These are phyloP conservation scores for Dendrobium chrysotoxum DNA, from an alignment of 106 monocot species.

Conservation along the genomic window DNA sequence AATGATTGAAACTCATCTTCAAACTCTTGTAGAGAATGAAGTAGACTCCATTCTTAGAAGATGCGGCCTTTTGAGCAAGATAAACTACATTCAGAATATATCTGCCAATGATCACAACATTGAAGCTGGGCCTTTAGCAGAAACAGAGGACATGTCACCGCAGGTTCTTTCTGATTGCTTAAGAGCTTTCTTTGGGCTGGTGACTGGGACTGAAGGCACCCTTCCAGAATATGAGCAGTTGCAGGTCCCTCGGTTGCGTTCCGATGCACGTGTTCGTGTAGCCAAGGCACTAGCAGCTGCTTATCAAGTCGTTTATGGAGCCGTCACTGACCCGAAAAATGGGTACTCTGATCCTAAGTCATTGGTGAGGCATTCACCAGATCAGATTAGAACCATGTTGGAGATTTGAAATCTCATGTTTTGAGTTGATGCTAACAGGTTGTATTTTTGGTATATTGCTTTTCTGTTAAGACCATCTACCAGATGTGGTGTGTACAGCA, in stretches of 20 bases:
- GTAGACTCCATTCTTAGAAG: slow-evolving; percentile 53
- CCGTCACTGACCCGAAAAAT: slow-evolving; percentile 60
- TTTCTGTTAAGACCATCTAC: not conserved
- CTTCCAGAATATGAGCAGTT: slow-evolving; percentile 89
- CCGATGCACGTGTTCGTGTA: slow-evolving; percentile 45
- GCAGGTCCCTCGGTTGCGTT: slow-evolving; percentile 71
- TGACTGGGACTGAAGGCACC: slow-evolving; percentile 68
- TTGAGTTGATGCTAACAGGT: not conserved
- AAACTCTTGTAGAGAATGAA: slow-evolving; percentile 63
- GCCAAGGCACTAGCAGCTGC: slow-evolving; percentile 53
- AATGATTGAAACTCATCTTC: slow-evolving; percentile 54
- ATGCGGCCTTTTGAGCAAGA: slow-evolving; percentile 58
- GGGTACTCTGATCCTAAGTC: slow-evolving; percentile 69
- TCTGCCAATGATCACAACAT: not conserved
- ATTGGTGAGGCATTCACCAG: slow-evolving; percentile 65
- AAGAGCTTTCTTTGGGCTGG: slow-evolving; percentile 68
- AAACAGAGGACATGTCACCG: slow-evolving; percentile 42
- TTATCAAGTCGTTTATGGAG: slow-evolving; percentile 62
- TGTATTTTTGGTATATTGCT: not conserved
- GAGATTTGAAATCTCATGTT: slow-evolving; percentile 42
- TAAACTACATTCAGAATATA: slow-evolving; percentile 38
- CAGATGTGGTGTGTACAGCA: not conserved
- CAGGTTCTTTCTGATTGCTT: slow-evolving; percentile 46
- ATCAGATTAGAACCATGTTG: slow-evolving; percentile 78
- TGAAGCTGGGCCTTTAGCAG: slow-evolving; percentile 32